A percentile compares a stretch with the other conserved stretches of the same genome.
Evolutionary conservation across 352 stramenopile species (phyloP).

Genomic region (Thraustochytrium sp.): DNA sequence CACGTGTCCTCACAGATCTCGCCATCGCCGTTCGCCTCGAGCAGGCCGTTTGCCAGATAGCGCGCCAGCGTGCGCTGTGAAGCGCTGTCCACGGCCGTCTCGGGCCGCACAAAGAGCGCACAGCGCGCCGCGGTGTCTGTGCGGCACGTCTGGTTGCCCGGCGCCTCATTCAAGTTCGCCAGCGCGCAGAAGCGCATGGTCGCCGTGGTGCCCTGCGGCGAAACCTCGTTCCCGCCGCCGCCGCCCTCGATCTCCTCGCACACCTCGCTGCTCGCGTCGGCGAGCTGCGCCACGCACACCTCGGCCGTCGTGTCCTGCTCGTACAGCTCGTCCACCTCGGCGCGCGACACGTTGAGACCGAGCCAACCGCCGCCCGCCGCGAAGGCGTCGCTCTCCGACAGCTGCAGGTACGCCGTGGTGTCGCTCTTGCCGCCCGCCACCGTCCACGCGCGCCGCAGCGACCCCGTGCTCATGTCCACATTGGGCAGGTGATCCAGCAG

Average conservation of each 20-base stretch:
- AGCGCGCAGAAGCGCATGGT: neutral
- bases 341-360: neutral
- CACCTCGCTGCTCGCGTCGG: neutral
- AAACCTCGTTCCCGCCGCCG: neutral
- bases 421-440: neutral
- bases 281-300: neutral
- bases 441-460: neutral
- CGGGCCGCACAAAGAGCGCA: neutral
- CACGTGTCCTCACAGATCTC: slow-evolving; percentile 46
- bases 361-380: neutral
- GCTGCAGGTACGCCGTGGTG: neutral
- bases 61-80: neutral
- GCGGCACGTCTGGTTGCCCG: neutral
- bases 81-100: neutral
- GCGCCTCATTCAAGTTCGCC: neutral
- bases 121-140: neutral
- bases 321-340: neutral
- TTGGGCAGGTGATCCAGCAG: neutral
- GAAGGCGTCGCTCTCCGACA: neutral
- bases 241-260: neutral
- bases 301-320: neutral
- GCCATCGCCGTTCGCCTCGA: neutral
- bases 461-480: neutral
- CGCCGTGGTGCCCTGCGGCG: neutral
- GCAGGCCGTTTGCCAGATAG: neutral